Base-by-base conservation (phyloP, 1,139 yeast genomes). In the Ashbya aceris region DNA sequence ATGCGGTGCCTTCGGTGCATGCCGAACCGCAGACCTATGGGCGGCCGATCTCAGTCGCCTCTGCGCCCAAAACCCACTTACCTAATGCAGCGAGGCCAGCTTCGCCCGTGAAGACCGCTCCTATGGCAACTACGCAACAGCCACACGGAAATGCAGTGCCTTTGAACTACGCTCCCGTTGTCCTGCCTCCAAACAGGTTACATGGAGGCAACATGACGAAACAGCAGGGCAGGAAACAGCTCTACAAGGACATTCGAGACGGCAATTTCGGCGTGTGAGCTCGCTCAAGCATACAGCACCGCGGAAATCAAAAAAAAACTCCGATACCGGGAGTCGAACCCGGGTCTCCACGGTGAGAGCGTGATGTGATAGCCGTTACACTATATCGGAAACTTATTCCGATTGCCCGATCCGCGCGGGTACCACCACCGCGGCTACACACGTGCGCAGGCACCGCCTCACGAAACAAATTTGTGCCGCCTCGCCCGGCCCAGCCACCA, bases 181-280 rank as follows among this genome's bases (percentile, higher is more conserved):
- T 26, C 9, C 38, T 28, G n/a, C 29, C 39, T 17, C 52, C 49
- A 17, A 50, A 43, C 40, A 60, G 52, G 45, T 43, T 60, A 17
- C 64, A 60, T 45, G 56, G 62, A 30, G 54, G 53, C 8, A 47
- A 48, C 27, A 36, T 47, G 9, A 51, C 52, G 39, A 58, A 54
- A 43, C 48, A 45, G 30, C 54, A 58, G 40, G 62, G 56, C 33
- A 49, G 61, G 30, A 59, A 55, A 46, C 49, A 52, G 33, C 46
- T 60, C 14, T 54, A 58, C 42, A 49, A 58, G 30, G 53, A 59
- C 38, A 57, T 60, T 8, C 53, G 61, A 40, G 58, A 53, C 40
- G 64, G 64, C 37, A 52, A 55, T 37, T 60, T 60, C 41, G 64
- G 64, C 37, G 54, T 60, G n/a, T 59, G 43, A 34, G 13, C n/a